Evolutionary conservation across 257 asterid species (phyloP), one percentile per base, ranked within the genome.

Genomic region (Mentha longifolia): DNA sequence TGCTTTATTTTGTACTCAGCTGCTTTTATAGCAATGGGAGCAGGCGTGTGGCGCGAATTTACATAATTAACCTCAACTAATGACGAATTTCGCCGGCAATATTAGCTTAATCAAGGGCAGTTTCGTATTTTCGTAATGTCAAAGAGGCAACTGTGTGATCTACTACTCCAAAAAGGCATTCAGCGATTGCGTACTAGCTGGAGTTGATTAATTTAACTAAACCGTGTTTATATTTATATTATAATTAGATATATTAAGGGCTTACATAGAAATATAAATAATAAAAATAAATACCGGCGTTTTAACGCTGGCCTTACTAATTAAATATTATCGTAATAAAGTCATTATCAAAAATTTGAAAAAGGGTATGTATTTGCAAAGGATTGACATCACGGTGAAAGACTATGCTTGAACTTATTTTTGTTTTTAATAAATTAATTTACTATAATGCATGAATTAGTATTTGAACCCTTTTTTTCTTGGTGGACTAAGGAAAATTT

Each of bases 251-350:
- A 22, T 60, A 14, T 7, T 0, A 41, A 31, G 31, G 74, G 73
- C 78, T 74, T 70, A 61, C n/a, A 20, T 1, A 30, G 35, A 31
- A 9, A 73, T 56, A 22, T 74, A 33, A 33, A 7, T 46, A n/a
- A n/a, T n/a, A n/a, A n/a, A n/a, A n/a, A n/a, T n/a, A 50, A 47
- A 65, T 59, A 67, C 80, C 79, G 73, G 73, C 75, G 15, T 22
- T 65, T 73, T 52, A 64, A 65, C 59, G 35, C 65, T 45, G 65
- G 57, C 74, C 71, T 30, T 72, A 17, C 35, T 61, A 61, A 64
- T 65, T 45, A 10, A 61, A 6, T 51, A 70, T 17, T 49, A 51
- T 41, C 58, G 9, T 68, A 64, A 22, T 50, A 16, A 16, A 16
- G 56, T 74, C 74, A 7, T 54, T 17, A 39, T 64, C 73, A 58